Evolutionary conservation across 83 land plant genomes (phyloP), one percentile per base, ranked within the genome.

Genomic region (Diphasiastrum complanatum): DNA sequence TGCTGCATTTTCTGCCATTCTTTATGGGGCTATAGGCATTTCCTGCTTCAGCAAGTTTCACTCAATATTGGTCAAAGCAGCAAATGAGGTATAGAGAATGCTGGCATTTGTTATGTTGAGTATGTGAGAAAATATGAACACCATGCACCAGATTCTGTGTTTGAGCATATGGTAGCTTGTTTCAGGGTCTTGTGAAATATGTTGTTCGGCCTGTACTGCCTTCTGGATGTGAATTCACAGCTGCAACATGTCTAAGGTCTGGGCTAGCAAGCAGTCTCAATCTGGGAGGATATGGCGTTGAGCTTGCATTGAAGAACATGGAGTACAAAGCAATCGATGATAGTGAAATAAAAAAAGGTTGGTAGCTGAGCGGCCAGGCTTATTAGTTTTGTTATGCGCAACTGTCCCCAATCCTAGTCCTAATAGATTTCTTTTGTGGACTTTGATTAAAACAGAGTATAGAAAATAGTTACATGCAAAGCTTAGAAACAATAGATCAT

Each of bases 291-390:
- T 95, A 89, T 84, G 99, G 99, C 14, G 89, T 95, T 19, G 99
- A 95, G 62, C 97, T 95, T 67, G 99, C 99, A 56, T 50, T 95
- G 64, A 95, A 95, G 79, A 95, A 95, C 67, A 95, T 95, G 99
- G 99, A 95, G 62, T 95, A 89, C 68, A 89, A 89, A 67, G 93
- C 97, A 35, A 95, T 95, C 74, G 99, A 95, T 79, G 99, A 95
- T 20, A 89, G 87, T 62, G 63, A 76, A 37, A 60, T 95, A 5
- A 89, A 82, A 73, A 83, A 89, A 80, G 92, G 91, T 89, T 29
- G 1, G 12, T n/a, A n/a, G n/a, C n/a, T n/a, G n/a, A n/a, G n/a
- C n/a, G n/a, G n/a, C n/a, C n/a, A n/a, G n/a, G n/a, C n/a, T n/a
- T n/a, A n/a, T n/a, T n/a, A n/a, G n/a, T n/a, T n/a, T n/a, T n/a